Conservation (phyloP, 305 asterid species). For the Fraxinus latifolia region DNA sequence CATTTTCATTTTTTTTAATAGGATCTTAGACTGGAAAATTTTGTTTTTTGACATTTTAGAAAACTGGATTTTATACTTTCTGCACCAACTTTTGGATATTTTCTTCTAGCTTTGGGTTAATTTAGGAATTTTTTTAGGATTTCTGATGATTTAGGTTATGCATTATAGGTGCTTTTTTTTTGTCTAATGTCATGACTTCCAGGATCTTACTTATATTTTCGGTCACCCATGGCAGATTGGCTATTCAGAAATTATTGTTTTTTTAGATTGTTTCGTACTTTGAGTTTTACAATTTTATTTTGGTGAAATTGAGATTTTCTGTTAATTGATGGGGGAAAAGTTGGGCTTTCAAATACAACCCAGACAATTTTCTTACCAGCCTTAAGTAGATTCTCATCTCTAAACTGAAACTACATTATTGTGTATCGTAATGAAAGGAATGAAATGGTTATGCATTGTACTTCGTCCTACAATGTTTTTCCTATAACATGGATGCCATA, state of each 20-base stretch:
- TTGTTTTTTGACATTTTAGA: not conserved
- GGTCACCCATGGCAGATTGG: slow-evolving; percentile 1
- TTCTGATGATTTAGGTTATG: not conserved
- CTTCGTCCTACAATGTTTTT: not conserved
- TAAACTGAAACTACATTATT: not conserved
- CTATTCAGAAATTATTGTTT: not conserved
- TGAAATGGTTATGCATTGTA: not conserved
- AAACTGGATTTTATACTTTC: slow-evolving; percentile 11
- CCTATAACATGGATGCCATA: not conserved
- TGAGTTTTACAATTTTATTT: not conserved
- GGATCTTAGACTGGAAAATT: not conserved
- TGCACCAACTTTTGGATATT: slow-evolving; percentile 22
- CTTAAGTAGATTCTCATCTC: not conserved
- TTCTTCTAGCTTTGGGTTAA: slow-evolving; percentile 13
- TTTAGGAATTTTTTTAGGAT: not conserved
- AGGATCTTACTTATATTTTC: not conserved
- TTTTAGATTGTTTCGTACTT: not conserved
- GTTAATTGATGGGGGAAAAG: slow-evolving; percentile 10
- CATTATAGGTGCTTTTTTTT: not conserved
- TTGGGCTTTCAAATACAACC: not conserved
- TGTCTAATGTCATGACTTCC: not conserved
- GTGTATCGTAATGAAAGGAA: not conserved
- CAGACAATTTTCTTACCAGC: not conserved
- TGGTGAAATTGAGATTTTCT: not conserved
- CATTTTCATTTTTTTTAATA: not conserved